Percentiles rank a stretch among this genome's conserved stretches.
phyloP scores from a whole-genome alignment of 495 filamentous ascomycete species.

The Daldinia vernicosa region DNA sequence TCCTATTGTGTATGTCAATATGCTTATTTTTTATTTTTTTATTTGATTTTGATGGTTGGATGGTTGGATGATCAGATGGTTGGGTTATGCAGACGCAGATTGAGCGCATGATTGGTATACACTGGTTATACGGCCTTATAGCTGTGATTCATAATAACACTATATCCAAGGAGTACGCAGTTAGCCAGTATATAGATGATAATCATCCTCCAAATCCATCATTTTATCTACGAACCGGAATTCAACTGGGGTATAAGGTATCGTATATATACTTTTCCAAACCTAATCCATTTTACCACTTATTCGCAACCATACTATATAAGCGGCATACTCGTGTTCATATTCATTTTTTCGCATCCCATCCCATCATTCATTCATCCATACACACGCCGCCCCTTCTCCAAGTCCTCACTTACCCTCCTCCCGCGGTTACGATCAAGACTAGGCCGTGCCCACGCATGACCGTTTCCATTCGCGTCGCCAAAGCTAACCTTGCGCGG shows the following conservation, averaged over 20 bases:
- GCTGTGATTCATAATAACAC: not conserved
- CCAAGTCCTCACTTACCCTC: constrained; percentile 37
- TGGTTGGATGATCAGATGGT: too few relatives aligned
- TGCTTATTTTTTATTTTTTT: not conserved
- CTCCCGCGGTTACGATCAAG: constrained; percentile 29
- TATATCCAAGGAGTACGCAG: not conserved
- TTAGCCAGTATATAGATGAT: not conserved
- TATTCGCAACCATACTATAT: not conserved
- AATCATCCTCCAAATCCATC: not conserved
- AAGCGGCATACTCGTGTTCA: not conserved
- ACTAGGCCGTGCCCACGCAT: constrained; percentile 35
- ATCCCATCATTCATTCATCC: not conserved
- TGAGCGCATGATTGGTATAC: too few relatives aligned
- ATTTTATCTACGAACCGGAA: not conserved
- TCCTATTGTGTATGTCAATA: not conserved
- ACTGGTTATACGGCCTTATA: too few relatives aligned
- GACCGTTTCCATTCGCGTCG: constrained; percentile 20
- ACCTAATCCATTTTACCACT: not conserved
- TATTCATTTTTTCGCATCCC: not conserved
- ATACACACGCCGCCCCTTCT: constrained; percentile 34
- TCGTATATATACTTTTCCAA: not conserved
- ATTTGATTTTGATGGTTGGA: not conserved
- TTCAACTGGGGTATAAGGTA: constrained; percentile 2
- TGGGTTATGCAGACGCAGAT: too few relatives aligned
- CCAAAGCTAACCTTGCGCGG: constrained; percentile 33